Evolutionary conservation across 805 yeast genomes (phyloP).

Genomic region (Ogataea henricii): DNA sequence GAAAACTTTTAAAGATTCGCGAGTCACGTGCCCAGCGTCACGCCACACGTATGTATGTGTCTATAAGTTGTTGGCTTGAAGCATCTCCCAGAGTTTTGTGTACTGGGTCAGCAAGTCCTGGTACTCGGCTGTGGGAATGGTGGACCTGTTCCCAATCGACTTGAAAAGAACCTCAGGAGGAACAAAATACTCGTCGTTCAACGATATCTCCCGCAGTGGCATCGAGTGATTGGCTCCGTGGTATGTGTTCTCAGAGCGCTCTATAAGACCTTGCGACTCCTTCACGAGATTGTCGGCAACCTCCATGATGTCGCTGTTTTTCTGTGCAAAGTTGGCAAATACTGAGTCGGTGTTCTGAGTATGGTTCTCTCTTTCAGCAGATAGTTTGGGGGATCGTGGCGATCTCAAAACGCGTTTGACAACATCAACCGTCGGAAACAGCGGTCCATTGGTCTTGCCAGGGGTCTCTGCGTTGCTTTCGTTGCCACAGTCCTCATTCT

Average conservation of each 20-base stretch:
- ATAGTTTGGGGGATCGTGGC: not conserved
- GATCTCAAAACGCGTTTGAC: slow-evolving; percentile 1
- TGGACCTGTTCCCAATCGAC: slow-evolving; percentile 14
- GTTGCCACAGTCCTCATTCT: slow-evolving; percentile 11
- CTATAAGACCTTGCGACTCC: slow-evolving; percentile 15
- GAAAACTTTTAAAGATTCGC: slow-evolving; percentile 24
- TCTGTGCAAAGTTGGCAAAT: slow-evolving; percentile 15
- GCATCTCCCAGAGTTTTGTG: slow-evolving; percentile 14
- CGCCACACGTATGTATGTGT: not conserved
- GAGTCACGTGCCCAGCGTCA: slow-evolving; percentile 31
- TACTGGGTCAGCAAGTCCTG: slow-evolving; percentile 18
- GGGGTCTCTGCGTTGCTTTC: not conserved
- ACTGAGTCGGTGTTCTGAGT: not conserved
- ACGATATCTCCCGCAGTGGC: slow-evolving; percentile 10
- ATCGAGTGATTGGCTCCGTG: slow-evolving; percentile 10
- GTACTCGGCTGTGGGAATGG: slow-evolving; percentile 22
- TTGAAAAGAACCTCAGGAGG: slow-evolving; percentile 19
- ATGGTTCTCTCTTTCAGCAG: not conserved
- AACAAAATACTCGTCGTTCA: slow-evolving; percentile 17
- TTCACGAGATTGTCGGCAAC: slow-evolving; percentile 16
- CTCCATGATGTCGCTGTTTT: slow-evolving; percentile 16
- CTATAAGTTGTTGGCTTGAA: slow-evolving; percentile 5
- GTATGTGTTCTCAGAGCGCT: slow-evolving; percentile 17
- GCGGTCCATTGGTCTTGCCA: slow-evolving; percentile 2
- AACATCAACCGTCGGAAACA: slow-evolving; percentile 9